Percentiles rank a stretch among this genome's conserved stretches.
phyloP scores from a whole-genome alignment of 495 filamentous ascomycete genomes.

The Melanomma pulvis-pyrius region DNA sequence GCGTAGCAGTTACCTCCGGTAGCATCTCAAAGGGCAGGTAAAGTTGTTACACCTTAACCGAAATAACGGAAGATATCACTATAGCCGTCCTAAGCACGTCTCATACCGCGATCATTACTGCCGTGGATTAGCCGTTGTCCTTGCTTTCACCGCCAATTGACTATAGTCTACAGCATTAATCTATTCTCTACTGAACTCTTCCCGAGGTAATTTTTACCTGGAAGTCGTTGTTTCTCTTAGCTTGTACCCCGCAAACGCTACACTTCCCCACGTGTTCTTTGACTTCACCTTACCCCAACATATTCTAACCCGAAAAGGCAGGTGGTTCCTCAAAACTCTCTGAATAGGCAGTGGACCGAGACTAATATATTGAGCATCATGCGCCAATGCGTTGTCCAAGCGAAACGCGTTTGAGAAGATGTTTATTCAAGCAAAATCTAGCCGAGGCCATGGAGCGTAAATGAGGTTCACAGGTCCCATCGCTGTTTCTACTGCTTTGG shows the following conservation, averaged over 20 bases:
- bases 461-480: neutral
- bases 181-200: no score
- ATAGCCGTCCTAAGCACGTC: no score
- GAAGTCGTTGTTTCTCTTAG: no score
- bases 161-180: no score
- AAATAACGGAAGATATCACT: no score
- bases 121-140: no score
- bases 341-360: neutral
- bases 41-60: no score
- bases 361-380: neutral
- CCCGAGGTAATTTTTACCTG: no score
- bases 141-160: no score
- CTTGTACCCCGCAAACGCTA: neutral
- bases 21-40: no score
- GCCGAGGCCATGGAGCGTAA: neutral
- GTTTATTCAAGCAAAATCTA: neutral
- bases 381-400: neutral
- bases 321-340: neutral
- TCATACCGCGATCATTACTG: no score
- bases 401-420: neutral
- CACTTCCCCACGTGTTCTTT: neutral
- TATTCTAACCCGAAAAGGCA: neutral
- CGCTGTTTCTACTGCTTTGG: neutral
- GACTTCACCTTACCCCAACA: neutral
- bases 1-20: no score